These are phyloP conservation scores for Aspergillus eucalypticola DNA, from an alignment of 2,329 filamentous ascomycete species.

Conservation along the genomic window DNA sequence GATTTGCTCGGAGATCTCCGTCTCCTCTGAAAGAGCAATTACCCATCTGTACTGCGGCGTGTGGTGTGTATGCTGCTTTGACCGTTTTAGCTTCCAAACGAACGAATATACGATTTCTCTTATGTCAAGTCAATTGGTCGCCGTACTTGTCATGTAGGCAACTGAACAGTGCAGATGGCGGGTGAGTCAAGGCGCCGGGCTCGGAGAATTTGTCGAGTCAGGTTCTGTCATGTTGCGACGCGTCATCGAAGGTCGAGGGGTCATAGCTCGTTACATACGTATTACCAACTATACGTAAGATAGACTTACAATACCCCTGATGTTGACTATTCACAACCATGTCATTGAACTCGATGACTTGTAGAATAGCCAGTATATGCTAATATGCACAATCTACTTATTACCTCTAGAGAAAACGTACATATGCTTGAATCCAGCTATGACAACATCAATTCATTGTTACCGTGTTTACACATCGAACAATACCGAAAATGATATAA, in stretches of 20 bases:
- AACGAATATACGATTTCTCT: too few species aligned
- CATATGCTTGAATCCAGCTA: background rate
- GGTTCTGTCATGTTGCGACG: background rate
- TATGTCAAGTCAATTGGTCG: too few species aligned
- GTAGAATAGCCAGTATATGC: too few species aligned
- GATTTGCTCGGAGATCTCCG: background rate
- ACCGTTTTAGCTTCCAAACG: background rate
- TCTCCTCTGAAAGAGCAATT: background rate
- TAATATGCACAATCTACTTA: too few species aligned
- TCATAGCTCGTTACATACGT: background rate
- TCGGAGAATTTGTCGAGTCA: constrained; percentile 1
- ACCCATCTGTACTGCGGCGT: background rate
- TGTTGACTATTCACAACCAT: too few species aligned
- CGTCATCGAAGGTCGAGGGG: background rate
- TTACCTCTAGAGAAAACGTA: background rate
- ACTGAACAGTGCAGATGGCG: background rate
- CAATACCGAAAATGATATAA: background rate
- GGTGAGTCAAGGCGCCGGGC: background rate
- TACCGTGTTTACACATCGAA: background rate
- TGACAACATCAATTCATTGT: background rate
- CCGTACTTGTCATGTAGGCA: background rate
- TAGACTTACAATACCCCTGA: background rate
- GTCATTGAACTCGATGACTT: too few species aligned
- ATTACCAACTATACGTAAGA: background rate
- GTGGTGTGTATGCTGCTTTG: background rate